These are phyloP conservation scores for Colletotrichum sp. DNA, from an alignment of 2,329 filamentous ascomycete species.

Conservation along the genomic window DNA sequence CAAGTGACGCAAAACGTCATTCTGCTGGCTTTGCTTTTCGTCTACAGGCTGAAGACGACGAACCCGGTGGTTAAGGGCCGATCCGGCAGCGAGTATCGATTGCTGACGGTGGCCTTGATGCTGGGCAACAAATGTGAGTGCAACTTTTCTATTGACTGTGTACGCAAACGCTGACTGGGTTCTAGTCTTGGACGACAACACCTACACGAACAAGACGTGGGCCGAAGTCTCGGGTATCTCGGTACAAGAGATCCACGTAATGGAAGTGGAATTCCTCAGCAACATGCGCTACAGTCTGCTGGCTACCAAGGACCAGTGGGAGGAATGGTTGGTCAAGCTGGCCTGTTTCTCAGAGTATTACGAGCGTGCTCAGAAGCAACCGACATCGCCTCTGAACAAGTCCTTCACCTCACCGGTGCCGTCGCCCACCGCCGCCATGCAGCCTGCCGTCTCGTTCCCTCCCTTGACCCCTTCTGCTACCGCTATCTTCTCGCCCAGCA, in stretches of 20 bases:
- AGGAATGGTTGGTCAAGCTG: conserved; percentile 83
- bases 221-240: conserved; percentile 95
- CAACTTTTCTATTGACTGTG: too few relatives aligned
- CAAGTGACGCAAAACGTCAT: conserved; percentile 98
- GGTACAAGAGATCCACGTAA: conserved; percentile 94
- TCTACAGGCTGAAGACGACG: conserved; percentile 89
- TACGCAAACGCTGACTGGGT: neutral
- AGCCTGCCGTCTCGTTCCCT: conserved; percentile 31
- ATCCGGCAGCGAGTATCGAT: conserved; percentile 88
- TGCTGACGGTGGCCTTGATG: conserved; percentile 96
- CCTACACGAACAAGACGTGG: conserved; percentile 99
- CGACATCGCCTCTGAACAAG: conserved; percentile 42
- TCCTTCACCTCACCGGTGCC: conserved; percentile 50
- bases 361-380: conserved; percentile 64
- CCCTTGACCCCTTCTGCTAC: conserved; percentile 37
- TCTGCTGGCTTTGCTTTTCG: conserved; percentile 85
- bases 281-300: conserved; percentile 96
- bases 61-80: conserved; percentile 91
- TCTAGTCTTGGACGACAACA: conserved; percentile 94
- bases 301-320: conserved; percentile 86
- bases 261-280: conserved; percentile 99
- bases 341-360: conserved; percentile 85
- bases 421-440: conserved; percentile 50
- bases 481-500: conserved; percentile 45
- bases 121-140: conserved; percentile 91